These are phyloP conservation scores for Botrytis medusae DNA, from an alignment of 2,329 filamentous ascomycete species.

Conservation along the genomic window DNA sequence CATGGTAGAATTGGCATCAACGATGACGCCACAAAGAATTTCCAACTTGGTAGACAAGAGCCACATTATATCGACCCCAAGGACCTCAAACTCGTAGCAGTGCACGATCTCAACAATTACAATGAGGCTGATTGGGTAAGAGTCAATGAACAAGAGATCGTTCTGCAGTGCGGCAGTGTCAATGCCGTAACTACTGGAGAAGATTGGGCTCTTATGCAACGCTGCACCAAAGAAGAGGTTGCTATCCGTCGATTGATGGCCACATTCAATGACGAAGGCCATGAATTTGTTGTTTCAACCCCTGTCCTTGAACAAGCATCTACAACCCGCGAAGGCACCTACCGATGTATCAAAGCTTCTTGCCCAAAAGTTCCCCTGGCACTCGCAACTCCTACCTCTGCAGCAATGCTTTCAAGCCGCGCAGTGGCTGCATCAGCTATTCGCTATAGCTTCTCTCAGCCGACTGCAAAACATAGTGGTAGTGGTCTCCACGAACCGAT, in stretches of 20 bases:
- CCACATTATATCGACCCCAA: constrained; percentile 18
- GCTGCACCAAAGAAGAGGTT: constrained; percentile 19
- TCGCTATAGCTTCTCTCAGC: background rate
- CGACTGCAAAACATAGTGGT: background rate
- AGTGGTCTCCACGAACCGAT: background rate
- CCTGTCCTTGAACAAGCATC: background rate
- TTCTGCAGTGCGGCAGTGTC: constrained; percentile 11
- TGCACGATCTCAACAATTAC: background rate
- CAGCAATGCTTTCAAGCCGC: background rate
- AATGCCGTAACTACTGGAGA: background rate
- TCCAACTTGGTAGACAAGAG: background rate
- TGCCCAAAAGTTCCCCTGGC: background rate
- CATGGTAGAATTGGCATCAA: constrained; percentile 22
- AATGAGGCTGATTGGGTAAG: constrained; percentile 4
- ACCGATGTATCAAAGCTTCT: constrained; percentile 5
- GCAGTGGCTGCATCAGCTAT: background rate
- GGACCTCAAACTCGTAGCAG: constrained; percentile 16
- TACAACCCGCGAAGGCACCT: background rate
- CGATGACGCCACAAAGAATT: background rate
- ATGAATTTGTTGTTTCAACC: constrained; percentile 1
- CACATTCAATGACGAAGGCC: constrained; percentile 12
- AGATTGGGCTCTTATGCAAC: constrained; percentile 23
- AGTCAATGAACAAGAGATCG: constrained; percentile 10
- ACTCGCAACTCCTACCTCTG: background rate
- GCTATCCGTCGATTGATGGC: constrained; percentile 14